These are phyloP conservation scores for Gaeumannomyces sp. DNA, from an alignment of 2,329 filamentous ascomycete species.

Conservation along the genomic window DNA sequence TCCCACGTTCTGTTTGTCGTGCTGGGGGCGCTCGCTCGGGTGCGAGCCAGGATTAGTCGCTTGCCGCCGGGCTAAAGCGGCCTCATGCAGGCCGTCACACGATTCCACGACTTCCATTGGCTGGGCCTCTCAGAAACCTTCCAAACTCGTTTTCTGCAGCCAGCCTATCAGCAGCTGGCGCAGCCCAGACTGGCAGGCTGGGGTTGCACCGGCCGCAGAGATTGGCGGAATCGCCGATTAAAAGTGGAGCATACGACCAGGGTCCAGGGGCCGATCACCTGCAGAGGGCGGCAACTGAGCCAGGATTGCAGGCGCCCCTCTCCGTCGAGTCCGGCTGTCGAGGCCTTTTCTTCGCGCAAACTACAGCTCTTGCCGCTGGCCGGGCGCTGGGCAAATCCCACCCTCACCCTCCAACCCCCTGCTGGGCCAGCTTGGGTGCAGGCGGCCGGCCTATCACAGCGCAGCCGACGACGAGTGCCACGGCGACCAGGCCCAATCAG, in stretches of 20 bases:
- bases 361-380: slow-evolving; percentile 2
- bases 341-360: not conserved
- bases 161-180: slow-evolving; percentile 6
- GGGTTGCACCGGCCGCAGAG: slow-evolving; percentile 5
- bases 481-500: slow-evolving; percentile 2
- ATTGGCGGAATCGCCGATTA: slow-evolving; percentile 3
- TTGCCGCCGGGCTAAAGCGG: not conserved
- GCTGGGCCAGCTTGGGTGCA: not conserved
- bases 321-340: not conserved
- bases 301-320: not conserved
- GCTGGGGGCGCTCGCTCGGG: not conserved
- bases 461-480: not conserved
- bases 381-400: not conserved
- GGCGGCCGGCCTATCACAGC: not conserved
- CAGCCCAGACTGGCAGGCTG: not conserved
- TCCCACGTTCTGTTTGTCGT: not conserved
- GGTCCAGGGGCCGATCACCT: slow-evolving; percentile 8
- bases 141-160: slow-evolving; percentile 2
- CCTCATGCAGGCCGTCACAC: not conserved
- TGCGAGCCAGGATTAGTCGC: not conserved
- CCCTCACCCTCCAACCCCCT: not conserved
- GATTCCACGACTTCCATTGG: not conserved
- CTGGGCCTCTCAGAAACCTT: not conserved
- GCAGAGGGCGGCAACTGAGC: not conserved
- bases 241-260: not conserved